Base-by-base conservation (phyloP, 2,329 filamentous ascomycete genomes). In the Seiridium cupressi region DNA sequence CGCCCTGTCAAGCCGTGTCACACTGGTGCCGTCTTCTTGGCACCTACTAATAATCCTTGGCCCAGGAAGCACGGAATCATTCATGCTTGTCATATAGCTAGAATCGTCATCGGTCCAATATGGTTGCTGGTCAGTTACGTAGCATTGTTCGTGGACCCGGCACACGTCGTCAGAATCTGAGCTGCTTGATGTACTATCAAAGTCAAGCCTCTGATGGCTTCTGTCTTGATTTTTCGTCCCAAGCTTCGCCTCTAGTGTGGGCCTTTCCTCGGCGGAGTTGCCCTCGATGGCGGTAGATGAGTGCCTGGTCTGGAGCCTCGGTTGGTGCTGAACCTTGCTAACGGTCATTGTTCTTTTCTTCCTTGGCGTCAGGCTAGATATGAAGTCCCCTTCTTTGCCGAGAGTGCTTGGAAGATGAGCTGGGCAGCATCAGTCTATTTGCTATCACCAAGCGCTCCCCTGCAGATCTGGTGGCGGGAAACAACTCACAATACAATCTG, bases 321-420 rank as follows among this genome's bases (percentile, higher is more conserved):
- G 31, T 54, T 42, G 7, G 13, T 42, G 10, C 18, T 4, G 49
- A 51, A 35, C 9, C 32, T 34, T 36, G 13, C 18, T 32, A 31
- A 9, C 31, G 44, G 44, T 60, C 2, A 55, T 36, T 1, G 48
- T 42, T 1, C 60, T 62, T 34, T 69, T 65, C 7, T 60, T 59
- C 49, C 44, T 38, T n/a, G 18, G 62, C 18, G 64, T 69, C 47
- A 71, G 62, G 51, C 70, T 72, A 38, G 68, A 57, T 54, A 64
- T 55, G 32, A 67, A 66, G 60, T 73, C 70, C 26, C 64, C 65
- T 9, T 68, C 57, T 4, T 57, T 58, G 18, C 71, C 65, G 35
- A 73, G 60, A 51, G 70, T 67, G n/a, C 51, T 65, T 46, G 60
- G 65, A 8, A 64, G 59, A 10, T 47, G 57, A 48, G 48, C 62